Percentiles rank a stretch among this genome's conserved stretches.
These are phyloP conservation scores for Raphanus hybrid DNA, from an alignment of 441 rosid species.

Conservation along the genomic window DNA sequence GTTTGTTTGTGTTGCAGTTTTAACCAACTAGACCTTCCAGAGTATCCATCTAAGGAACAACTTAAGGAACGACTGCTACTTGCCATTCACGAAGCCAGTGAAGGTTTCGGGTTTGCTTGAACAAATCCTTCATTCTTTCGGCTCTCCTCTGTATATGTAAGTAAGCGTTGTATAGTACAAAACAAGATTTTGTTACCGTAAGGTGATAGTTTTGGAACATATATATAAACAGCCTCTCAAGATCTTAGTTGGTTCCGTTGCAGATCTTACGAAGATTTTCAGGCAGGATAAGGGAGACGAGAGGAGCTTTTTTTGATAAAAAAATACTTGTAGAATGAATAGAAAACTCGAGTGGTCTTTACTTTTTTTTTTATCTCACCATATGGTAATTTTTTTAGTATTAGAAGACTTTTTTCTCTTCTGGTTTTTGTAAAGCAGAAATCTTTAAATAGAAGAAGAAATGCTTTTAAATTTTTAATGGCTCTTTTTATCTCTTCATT, in stretches of 20 bases:
- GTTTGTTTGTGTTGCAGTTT: slow-evolving; percentile 60
- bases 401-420: slow-evolving; percentile 16
- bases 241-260: slow-evolving; percentile 1
- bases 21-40: slow-evolving; percentile 97
- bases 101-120: slow-evolving; percentile 95
- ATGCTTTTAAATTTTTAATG: neutral
- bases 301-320: slow-evolving; percentile 19
- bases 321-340: slow-evolving; percentile 19
- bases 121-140: slow-evolving; percentile 30
- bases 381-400: slow-evolving; percentile 16
- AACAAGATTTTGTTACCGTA: neutral
- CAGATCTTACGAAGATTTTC: slow-evolving; percentile 33
- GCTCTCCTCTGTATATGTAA: slow-evolving; percentile 36
- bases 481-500: neutral
- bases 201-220: neutral
- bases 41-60: slow-evolving; percentile 82
- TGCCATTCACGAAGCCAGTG: slow-evolving; percentile 96
- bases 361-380: slow-evolving; percentile 32
- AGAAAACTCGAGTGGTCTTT: slow-evolving; percentile 10
- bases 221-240: neutral
- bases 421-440: slow-evolving; percentile 38
- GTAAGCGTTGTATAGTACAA: neutral
- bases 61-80: slow-evolving; percentile 86
- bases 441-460: slow-evolving; percentile 1
- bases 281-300: slow-evolving; percentile 3